Evolutionary conservation across 306 rosid species (phyloP).

Genomic region (Vigna unguiculata): DNA sequence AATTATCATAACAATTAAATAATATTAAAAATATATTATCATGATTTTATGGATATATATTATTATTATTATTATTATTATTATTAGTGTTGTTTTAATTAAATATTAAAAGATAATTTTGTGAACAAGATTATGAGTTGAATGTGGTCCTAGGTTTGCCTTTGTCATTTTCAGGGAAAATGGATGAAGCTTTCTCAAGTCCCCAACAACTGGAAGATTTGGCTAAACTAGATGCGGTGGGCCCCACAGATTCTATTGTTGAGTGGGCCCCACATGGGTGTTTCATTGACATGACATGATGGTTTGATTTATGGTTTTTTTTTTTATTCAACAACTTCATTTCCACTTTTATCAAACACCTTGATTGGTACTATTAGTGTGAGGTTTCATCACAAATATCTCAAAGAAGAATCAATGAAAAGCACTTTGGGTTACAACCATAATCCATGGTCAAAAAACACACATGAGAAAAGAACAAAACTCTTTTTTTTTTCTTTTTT

Average conservation of each 20-base stretch:
- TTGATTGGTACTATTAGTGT: conserved; percentile 40
- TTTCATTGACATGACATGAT: conserved; percentile 43
- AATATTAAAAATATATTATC: too few relatives aligned
- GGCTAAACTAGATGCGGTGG: conserved; percentile 58
- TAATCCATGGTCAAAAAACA: conserved; percentile 19
- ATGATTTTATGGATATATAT: too few relatives aligned
- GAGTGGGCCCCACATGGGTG: conserved; percentile 39
- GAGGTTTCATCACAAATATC: conserved; percentile 37
- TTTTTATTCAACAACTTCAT: conserved; percentile 17
- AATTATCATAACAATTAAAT: too few relatives aligned
- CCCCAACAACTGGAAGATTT: conserved; percentile 62
- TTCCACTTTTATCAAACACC: conserved; percentile 38
- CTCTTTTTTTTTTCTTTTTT: conserved; percentile 18
- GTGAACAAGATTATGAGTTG: conserved; percentile 34
- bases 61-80: too few relatives aligned
- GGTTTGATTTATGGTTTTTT: conserved; percentile 35
- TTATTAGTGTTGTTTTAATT: too few relatives aligned
- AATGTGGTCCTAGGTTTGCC: conserved; percentile 57
- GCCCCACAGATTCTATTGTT: conserved; percentile 44
- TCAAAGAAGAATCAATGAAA: conserved; percentile 25
- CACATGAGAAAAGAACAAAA: background rate
- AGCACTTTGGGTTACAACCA: conserved; percentile 26
- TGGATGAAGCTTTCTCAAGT: conserved; percentile 56
- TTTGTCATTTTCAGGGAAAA: conserved; percentile 65
- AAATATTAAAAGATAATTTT: background rate